Evolutionary conservation across 2,329 filamentous ascomycete species (phyloP), one percentile per base, ranked within the genome.

Genomic region (Calonectria pauciramosa): DNA sequence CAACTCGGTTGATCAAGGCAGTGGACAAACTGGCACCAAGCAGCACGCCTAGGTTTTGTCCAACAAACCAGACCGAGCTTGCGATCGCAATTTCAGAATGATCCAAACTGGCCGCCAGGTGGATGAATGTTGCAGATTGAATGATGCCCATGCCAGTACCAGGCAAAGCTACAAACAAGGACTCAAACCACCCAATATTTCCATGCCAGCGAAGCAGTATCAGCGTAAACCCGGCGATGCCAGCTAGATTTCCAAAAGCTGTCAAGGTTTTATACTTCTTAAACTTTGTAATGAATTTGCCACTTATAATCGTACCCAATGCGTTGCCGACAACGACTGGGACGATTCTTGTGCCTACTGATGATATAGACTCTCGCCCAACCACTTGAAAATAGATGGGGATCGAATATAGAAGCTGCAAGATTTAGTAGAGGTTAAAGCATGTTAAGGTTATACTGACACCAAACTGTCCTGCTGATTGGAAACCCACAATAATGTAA

Each of bases 361-460:
- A 73, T 18, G 65, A 64, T 16, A 73, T 68, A 9, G 71, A 73
- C 49, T 69, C 71, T 6, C 66, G 56, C 10, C 66, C 59, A n/a
- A 73, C 47, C 3, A 73, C 65, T 26, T 73, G 71, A 47, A 73
- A 73, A 18, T 70, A 73, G 20, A 73, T 73, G 5, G 71, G 71
- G 5, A 73, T 73, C 9, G 66, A 32, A 36, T 69, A 73, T 1
- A 73, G 54, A 26, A 73, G 59, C 71, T 73, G 26, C 6, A 23
- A 51, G 32, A 14, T 11, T 51, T 41, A 32, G 44, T 3, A 16
- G 18, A 34, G 1, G 7, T 51, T 18, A 11, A 47, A 28, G 3
- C 0, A 26, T 16, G 26, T 38, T 4, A 5, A 18, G 18, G 47
- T n/a, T 23, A 10, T 34, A 70, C 71, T 60, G 16, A 73, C 71